Evolutionary conservation across 768 basidiomycete species (phyloP), one percentile per base, ranked within the genome.

Genomic region (Serendipita sp.): DNA sequence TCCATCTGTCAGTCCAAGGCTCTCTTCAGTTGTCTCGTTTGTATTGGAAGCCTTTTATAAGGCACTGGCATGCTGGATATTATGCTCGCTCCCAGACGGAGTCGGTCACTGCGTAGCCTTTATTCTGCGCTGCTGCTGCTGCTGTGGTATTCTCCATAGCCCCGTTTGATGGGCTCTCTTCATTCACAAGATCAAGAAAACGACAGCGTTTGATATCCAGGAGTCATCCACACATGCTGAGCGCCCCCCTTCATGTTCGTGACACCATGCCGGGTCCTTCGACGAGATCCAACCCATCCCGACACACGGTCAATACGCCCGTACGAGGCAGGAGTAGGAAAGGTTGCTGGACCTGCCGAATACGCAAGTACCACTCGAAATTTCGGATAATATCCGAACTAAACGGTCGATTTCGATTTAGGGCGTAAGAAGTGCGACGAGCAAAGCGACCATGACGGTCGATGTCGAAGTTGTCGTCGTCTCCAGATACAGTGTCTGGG

Each of bases 341-440:
- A 60, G 55, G 55, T 29, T 60, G 55, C 36, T 60, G 55, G 55
- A 60, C 55, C 4, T 60, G 55, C 18, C 18, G 55, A 33, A n/a
- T 60, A n/a, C 55, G 55, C 40, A 40, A 40, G 40, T 60, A 33
- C 10, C 16, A 33, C 8, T 11, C 29, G 11, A 23, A 23, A 4
- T 60, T 60, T 60, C 36, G 31, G 27, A 3, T 36, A 4, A 60
- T 27, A 60, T 52, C 31, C 6, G 8, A 10, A 23, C 31, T 18
- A 52, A 18, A 8, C n/a, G 8, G 33, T 36, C 36, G 16, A 33
- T n/a, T 23, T 23, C 23, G 23, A 23, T 23, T 23, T 60, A 60
- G 55, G 55, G n/a, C 55, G 55, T 29, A 60, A 60, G 34, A 60
- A 60, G n/a, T 60, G 55, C n/a, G 55, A 60, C 36, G 55, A 60